phyloP scores from a whole-genome alignment of 306 rosid species.

The Rubus parviflorus region DNA sequence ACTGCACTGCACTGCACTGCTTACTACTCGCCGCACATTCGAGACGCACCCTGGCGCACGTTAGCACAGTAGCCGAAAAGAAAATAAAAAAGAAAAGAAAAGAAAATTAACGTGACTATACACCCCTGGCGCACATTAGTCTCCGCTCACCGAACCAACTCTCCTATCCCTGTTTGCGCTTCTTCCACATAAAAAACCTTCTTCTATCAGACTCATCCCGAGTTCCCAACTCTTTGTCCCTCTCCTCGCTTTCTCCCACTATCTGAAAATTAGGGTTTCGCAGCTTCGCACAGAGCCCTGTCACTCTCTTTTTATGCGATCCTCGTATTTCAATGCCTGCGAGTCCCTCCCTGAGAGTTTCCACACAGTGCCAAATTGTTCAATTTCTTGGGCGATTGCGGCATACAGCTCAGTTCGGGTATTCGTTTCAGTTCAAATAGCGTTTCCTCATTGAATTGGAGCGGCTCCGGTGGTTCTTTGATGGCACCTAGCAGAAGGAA shows the following conservation, averaged over 20 bases:
- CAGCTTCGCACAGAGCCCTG: not conserved
- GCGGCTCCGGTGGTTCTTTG: conserved; percentile 21
- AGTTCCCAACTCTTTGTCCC: not conserved
- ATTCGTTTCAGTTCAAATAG: conserved; percentile 39
- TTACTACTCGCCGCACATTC: too few species aligned
- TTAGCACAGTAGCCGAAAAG: too few species aligned
- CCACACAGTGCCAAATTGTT: conserved; percentile 37
- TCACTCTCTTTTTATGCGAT: conserved; percentile 13
- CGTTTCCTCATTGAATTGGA: conserved; percentile 38
- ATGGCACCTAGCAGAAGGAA: conserved; percentile 90
- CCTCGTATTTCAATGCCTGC: conserved; percentile 66
- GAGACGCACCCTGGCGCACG: too few species aligned
- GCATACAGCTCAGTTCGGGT: conserved; percentile 20
- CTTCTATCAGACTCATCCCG: conserved; percentile 17
- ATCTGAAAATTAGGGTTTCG: conserved; percentile 51
- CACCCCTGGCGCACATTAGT: conserved; percentile 45
- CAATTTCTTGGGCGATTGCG: conserved; percentile 47
- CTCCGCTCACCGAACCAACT: conserved; percentile 29
- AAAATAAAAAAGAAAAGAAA: not conserved
- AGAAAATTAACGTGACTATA: not conserved
- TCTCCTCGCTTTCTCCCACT: conserved; percentile 19
- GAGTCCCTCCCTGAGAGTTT: conserved; percentile 32
- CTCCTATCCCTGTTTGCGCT: conserved; percentile 57
- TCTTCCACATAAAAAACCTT: conserved; percentile 45
- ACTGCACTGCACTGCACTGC: too few species aligned